Conservation (phyloP, 2,329 filamentous ascomycete genomes). For the Epicoccum nigrum region DNA sequence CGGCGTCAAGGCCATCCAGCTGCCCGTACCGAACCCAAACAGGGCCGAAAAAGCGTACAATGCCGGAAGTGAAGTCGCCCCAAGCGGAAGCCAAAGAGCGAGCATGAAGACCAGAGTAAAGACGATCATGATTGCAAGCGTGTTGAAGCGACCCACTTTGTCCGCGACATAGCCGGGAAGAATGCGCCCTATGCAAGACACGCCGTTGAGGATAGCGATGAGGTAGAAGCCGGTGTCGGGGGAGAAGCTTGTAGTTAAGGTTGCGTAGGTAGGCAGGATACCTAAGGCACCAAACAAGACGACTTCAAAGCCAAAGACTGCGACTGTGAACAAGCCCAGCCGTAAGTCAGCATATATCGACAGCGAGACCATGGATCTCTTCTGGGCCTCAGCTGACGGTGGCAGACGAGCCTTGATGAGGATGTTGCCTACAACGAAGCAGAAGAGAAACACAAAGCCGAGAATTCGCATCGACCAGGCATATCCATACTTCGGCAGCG, state of each 20-base stretch:
- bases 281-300: slow-evolving; percentile 51
- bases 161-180: slow-evolving; percentile 50
- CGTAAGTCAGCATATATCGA: slow-evolving; percentile 44
- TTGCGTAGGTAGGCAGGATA: slow-evolving; percentile 50
- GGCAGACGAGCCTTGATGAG: slow-evolving; percentile 46
- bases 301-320: slow-evolving; percentile 45
- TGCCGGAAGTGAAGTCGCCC: slow-evolving; percentile 36
- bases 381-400: slow-evolving; percentile 36
- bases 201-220: slow-evolving; percentile 50
- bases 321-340: slow-evolving; percentile 43
- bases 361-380: slow-evolving; percentile 44
- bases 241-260: slow-evolving; percentile 44
- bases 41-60: slow-evolving; percentile 51
- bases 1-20: slow-evolving; percentile 53
- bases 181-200: slow-evolving; percentile 50
- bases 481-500: slow-evolving; percentile 45
- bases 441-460: slow-evolving; percentile 44
- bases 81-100: slow-evolving; percentile 44
- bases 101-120: slow-evolving; percentile 47
- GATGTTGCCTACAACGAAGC: slow-evolving; percentile 42
- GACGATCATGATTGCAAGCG: slow-evolving; percentile 45
- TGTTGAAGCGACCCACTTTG: slow-evolving; percentile 51
- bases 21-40: slow-evolving; percentile 57
- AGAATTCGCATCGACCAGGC: slow-evolving; percentile 49
- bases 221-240: slow-evolving; percentile 45